Base-by-base conservation (phyloP, 441 rosid species). In the Arabidopsis lyrata region DNA sequence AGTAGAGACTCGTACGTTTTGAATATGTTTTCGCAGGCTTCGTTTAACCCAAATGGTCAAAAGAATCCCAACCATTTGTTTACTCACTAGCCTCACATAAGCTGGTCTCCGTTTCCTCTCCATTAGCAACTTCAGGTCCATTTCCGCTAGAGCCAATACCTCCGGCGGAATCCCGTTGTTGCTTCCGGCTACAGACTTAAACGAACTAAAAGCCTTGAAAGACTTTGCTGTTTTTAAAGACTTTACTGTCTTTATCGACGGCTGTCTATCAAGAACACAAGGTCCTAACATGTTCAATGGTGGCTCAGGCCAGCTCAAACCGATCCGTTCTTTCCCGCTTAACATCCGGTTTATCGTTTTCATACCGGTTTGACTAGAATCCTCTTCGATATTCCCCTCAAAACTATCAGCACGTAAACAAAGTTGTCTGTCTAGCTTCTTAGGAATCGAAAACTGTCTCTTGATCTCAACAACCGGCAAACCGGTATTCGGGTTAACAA, bases 61-160 rank as follows among this genome's bases (percentile, higher is more conserved):
- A 77, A 95, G 89, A 74, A 91, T 72, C 68, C 99, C 98, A 65
- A 95, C 98, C 99, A 95, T 92, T 82, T 95, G 97, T 83, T 95
- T 95, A 74, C 99, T 92, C 35, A 92, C 92, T 35, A 95, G 84
- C 75, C 96, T 84, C 65, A 88, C 92, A 84, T 85, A 92, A 41
- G 88, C 81, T 31, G 95, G 80, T 80, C 84, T 82, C 68, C 89
- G 84, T 83, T 86, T 92, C 63, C 84, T 82, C 63, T 89, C 90
- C 93, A 95, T 56, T 34, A 90, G 81, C 31, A 83, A 70, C 81
- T 85, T 85, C 11, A 92, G 81, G 74, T 95, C 89, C 85, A 89
- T 41, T 14, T 83, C 93, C 22, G 92, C 88, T 63, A 92, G 73
- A 22, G 78, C 75, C 58, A 78, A 56, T 6, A 78, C 70, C 54